Evolutionary conservation across 176 grass and related monocot genomes (phyloP), one percentile per base, ranked within the genome.

Genomic region (Miscanthus lutarioriparius): DNA sequence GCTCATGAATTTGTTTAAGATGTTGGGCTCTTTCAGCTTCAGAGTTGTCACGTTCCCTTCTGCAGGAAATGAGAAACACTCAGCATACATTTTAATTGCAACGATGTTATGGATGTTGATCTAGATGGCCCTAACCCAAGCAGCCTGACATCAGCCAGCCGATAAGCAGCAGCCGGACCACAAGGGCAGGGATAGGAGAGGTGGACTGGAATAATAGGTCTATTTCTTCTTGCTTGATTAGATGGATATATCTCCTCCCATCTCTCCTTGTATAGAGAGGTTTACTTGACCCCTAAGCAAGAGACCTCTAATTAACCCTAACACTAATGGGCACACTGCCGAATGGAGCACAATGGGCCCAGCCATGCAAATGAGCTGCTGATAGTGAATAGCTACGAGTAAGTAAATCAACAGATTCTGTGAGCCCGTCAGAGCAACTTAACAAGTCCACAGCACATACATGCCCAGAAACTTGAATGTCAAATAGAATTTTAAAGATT

Each of bases 11-110:
- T 83, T 99, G 89, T 70, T 92, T 94, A 86, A 99, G 78, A 87
- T 94, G 88, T 44, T 99, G 96, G 5, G 86, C 84, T 79, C 96
- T 96, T 93, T 99, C 96, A 33, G 88, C 91, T 90, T 99, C 96
- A 48, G 84, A 79, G 79, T 94, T 96, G 74, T 99, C 96, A 65
- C 87, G 89, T 80, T 99, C 96, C 81, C 93, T 96, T 93, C 96
- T 99, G 84, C 77, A 91, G 74, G 36, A 90, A 84, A 77, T 41
- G 53, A 75, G 26, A 87, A 75, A 33, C 26, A 82, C 44, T 4
- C 16, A 26, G 48, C 22, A 33, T 53, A 54, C 32, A 47, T 79
- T 77, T 72, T 45, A 53, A 41, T 30, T 33, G n/a, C 25, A 62
- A 62, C 10, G 2, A 62, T 26, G n/a, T 23, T 25, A 59, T 23